Conservation (phyloP, 2,329 filamentous ascomycete genomes). For the Trichoderma simmonsii region DNA sequence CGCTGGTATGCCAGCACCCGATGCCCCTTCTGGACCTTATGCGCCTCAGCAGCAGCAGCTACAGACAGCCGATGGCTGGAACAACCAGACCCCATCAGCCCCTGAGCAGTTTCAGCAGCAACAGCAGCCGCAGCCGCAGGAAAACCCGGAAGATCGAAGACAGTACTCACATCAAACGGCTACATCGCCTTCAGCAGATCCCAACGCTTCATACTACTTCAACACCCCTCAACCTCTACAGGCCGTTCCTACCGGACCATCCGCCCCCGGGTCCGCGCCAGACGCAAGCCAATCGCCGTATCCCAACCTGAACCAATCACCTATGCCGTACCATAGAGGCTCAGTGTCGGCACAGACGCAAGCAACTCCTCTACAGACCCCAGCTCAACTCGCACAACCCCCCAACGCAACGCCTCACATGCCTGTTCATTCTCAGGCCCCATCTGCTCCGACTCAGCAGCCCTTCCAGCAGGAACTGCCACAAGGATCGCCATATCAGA, state of each 20-base stretch:
- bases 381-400: conserved; percentile 31
- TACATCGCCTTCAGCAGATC: conserved; percentile 41
- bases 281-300: conserved; percentile 51
- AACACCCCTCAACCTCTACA: conserved; percentile 35
- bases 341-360: conserved; percentile 38
- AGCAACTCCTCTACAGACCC: conserved; percentile 31
- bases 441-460: conserved; percentile 2
- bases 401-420: conserved; percentile 23
- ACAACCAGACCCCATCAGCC: conserved; percentile 38
- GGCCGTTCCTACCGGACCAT: conserved; percentile 30
- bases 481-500: conserved; percentile 24
- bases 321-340: conserved; percentile 43
- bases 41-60: conserved; percentile 44
- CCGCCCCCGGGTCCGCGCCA: conserved; percentile 37
- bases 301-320: conserved; percentile 47
- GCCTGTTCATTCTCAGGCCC: conserved; percentile 15
- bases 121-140: conserved; percentile 24
- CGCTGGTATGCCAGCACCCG: conserved; percentile 35
- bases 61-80: conserved; percentile 53
- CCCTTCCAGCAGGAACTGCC: conserved; percentile 13
- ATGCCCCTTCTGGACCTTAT: conserved; percentile 43
- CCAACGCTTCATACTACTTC: conserved; percentile 59
- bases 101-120: conserved; percentile 29
- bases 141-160: conserved; percentile 26
- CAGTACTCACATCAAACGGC: conserved; percentile 31